Evolutionary conservation across 805 yeast species (phyloP).

Genomic region (Kluyveromyces aestuarii): DNA sequence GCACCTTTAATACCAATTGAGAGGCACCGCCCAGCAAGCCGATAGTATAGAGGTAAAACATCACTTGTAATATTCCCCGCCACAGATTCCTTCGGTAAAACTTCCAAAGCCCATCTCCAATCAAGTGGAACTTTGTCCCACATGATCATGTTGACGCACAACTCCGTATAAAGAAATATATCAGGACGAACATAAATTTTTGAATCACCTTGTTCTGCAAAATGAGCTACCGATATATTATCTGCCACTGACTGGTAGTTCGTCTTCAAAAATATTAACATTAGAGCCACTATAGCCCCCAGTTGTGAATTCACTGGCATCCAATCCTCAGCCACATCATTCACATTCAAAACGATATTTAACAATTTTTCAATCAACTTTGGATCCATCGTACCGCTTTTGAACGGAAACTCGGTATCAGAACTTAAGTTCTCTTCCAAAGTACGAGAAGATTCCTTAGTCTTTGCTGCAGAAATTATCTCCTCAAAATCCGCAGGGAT

Average conservation of each 20-base stretch:
- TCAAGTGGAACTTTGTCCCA: slow-evolving; percentile 56
- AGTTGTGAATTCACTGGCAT: slow-evolving; percentile 32
- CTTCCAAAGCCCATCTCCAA: slow-evolving; percentile 18
- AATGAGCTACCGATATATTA: slow-evolving; percentile 42
- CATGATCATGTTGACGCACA: slow-evolving; percentile 56
- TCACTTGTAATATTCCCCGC: slow-evolving; percentile 41
- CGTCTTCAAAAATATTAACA: slow-evolving; percentile 65
- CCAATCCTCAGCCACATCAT: slow-evolving; percentile 22
- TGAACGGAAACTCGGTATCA: slow-evolving; percentile 3
- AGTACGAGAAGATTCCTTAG: slow-evolving; percentile 29
- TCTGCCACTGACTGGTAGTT: slow-evolving; percentile 49
- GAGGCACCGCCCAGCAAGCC: slow-evolving; percentile 65
- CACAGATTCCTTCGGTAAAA: slow-evolving; percentile 4
- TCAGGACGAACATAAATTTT: slow-evolving; percentile 67
- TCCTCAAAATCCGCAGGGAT: slow-evolving; percentile 32
- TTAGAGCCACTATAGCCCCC: slow-evolving; percentile 72
- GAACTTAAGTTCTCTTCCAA: slow-evolving; percentile 35
- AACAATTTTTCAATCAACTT: slow-evolving; percentile 8
- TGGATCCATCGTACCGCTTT: slow-evolving; percentile 5
- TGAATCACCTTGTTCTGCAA: slow-evolving; percentile 4
- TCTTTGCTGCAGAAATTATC: slow-evolving; percentile 49
- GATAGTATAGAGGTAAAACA: slow-evolving; percentile 50
- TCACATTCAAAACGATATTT: slow-evolving; percentile 10
- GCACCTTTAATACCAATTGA: slow-evolving; percentile 72
- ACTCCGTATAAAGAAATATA: slow-evolving; percentile 51